phyloP scores from a whole-genome alignment of 2,329 filamentous ascomycete species.

The Fusarium albosuccineum region DNA sequence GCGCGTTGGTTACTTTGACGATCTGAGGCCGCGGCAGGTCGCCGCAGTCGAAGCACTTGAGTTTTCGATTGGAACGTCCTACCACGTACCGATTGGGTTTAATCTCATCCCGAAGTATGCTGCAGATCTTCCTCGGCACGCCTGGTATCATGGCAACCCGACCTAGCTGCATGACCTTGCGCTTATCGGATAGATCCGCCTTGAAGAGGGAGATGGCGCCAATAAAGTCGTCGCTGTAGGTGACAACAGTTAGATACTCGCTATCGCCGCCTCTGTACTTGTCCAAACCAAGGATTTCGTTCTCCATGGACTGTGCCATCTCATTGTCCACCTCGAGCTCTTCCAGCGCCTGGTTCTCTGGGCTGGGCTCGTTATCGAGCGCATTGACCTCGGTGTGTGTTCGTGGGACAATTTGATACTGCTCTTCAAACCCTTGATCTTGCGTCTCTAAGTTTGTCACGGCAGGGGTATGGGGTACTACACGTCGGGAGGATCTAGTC shows the following conservation, averaged over 20 bases:
- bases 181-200: background rate
- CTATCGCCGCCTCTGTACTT: conserved; percentile 16
- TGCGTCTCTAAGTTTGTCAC: too few species aligned
- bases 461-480: too few species aligned
- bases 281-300: conserved; percentile 12
- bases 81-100: conserved; percentile 14
- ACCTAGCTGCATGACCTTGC: background rate
- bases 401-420: too few species aligned
- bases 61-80: background rate
- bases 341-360: too few species aligned
- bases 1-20: background rate
- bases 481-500: too few species aligned
- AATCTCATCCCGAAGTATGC: conserved; percentile 6
- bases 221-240: conserved; percentile 11
- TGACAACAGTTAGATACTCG: conserved; percentile 9
- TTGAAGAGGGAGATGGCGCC: conserved; percentile 13
- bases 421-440: too few species aligned
- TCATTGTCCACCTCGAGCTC: background rate
- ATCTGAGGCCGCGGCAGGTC: conserved; percentile 5
- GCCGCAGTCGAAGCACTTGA: conserved; percentile 14
- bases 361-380: too few species aligned
- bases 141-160: conserved; percentile 11
- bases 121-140: conserved; percentile 1
- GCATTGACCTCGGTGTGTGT: too few species aligned
- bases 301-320: background rate